These are phyloP conservation scores for Colletotrichum plurivorum DNA, from an alignment of 2,329 filamentous ascomycete genomes.

Conservation along the genomic window DNA sequence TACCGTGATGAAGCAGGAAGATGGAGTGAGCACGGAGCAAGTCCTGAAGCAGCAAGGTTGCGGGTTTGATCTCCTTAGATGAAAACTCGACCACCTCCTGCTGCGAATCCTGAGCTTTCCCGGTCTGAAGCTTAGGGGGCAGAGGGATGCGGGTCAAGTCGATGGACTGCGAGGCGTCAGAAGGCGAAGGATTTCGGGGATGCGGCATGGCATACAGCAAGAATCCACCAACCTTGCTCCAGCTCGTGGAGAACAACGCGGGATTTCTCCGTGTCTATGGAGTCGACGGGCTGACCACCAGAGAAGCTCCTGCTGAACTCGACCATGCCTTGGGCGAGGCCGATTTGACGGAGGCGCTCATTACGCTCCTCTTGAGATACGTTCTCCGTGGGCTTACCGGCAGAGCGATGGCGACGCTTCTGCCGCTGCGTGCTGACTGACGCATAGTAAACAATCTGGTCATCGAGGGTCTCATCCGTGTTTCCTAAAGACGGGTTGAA, in stretches of 20 bases:
- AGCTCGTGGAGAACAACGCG: constrained; percentile 89
- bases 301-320: constrained; percentile 93
- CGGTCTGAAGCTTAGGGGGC: constrained; percentile 65
- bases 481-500: constrained; percentile 88
- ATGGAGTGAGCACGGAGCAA: constrained; percentile 84
- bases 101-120: constrained; percentile 56
- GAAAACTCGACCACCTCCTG: constrained; percentile 81
- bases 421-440: constrained; percentile 65
- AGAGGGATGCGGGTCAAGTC: constrained; percentile 82
- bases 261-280: constrained; percentile 91
- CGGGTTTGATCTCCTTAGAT: constrained; percentile 88
- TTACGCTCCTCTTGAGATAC: constrained; percentile 79
- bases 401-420: constrained; percentile 58
- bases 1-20: constrained; percentile 90
- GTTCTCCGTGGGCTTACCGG: constrained; percentile 57
- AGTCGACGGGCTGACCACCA: constrained; percentile 80
- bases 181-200: background rate
- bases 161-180: constrained; percentile 71
- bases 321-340: constrained; percentile 96
- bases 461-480: constrained; percentile 71
- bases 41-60: constrained; percentile 83
- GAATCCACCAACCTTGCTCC: constrained; percentile 94
- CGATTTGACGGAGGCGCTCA: constrained; percentile 91
- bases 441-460: constrained; percentile 96
- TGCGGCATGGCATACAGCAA: constrained; percentile 75